Conservation (phyloP, 2,329 filamentous ascomycete genomes). For the Fusarium zealandicum region DNA sequence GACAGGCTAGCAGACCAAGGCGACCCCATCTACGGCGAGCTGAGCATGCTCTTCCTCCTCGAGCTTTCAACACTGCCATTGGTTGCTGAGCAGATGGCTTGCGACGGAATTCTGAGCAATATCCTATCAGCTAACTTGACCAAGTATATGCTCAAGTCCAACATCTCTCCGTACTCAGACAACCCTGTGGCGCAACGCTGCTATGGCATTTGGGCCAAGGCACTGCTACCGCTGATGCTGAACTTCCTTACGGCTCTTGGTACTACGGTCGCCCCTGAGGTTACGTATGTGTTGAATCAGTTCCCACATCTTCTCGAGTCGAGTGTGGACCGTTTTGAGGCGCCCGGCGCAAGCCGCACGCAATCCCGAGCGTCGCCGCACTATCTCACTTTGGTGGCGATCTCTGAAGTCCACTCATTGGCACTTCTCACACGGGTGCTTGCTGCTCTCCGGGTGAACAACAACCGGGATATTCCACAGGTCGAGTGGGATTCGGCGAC, state of each 20-base stretch:
- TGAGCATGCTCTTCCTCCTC: constrained; percentile 87
- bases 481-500: constrained; percentile 77
- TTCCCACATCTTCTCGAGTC: constrained; percentile 81
- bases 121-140: constrained; percentile 81
- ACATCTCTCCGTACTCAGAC: constrained; percentile 81
- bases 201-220: constrained; percentile 89
- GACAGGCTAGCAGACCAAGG: constrained; percentile 79
- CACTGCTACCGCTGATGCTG: constrained; percentile 84
- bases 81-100: constrained; percentile 88
- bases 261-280: constrained; percentile 80
- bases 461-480: constrained; percentile 74
- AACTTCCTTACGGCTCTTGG: constrained; percentile 87
- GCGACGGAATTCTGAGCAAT: constrained; percentile 82
- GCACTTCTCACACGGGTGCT: constrained; percentile 79
- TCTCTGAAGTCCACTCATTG: constrained; percentile 80
- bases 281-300: constrained; percentile 86
- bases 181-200: constrained; percentile 72
- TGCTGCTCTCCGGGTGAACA: constrained; percentile 67
- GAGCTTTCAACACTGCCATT: constrained; percentile 82
- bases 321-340: constrained; percentile 75
- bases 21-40: constrained; percentile 91
- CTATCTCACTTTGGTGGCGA: constrained; percentile 76
- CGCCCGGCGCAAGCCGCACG: constrained; percentile 62
- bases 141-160: constrained; percentile 74
- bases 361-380: constrained; percentile 57